phyloP scores from a whole-genome alignment of 192 early-diverging fungal genomes.

The Backusella tarrabulga region DNA sequence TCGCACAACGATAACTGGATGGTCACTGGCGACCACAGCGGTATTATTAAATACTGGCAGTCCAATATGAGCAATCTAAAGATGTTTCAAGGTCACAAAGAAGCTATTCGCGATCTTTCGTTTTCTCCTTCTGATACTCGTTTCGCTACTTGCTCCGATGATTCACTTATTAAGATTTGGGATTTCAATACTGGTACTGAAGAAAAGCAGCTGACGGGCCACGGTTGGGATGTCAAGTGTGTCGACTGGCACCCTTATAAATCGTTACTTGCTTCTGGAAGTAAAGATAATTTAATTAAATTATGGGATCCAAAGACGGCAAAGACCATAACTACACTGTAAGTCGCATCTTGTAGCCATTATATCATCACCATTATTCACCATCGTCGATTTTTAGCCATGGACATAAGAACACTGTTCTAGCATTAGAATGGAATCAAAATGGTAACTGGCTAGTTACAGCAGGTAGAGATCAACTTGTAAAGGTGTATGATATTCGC shows the following conservation, averaged over 20 bases:
- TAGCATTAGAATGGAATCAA: constrained; percentile 90
- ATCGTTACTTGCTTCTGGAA: constrained; percentile 89
- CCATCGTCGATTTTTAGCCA: constrained; percentile 48
- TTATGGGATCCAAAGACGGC: constrained; percentile 96
- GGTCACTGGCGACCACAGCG: constrained; percentile 88
- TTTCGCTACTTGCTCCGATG: constrained; percentile 95
- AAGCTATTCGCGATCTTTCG: constrained; percentile 84
- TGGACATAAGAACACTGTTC: constrained; percentile 92
- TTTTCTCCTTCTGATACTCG: constrained; percentile 93
- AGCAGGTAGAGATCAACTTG: constrained; percentile 84
- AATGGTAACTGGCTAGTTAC: constrained; percentile 98
- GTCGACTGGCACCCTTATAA: constrained; percentile 97
- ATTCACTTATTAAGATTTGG: constrained; percentile 96
- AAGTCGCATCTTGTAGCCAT: constrained; percentile 17
- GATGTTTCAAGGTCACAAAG: constrained; percentile 82
- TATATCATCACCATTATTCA: neutral
- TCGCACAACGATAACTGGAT: constrained; percentile 95
- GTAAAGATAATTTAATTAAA: constrained; percentile 94
- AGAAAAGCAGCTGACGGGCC: constrained; percentile 79
- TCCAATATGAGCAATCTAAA: constrained; percentile 94
- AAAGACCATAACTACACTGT: constrained; percentile 83
- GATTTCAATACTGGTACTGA: constrained; percentile 83
- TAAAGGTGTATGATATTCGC: constrained; percentile 94
- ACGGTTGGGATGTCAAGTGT: constrained; percentile 97
- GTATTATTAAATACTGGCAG: constrained; percentile 98